A percentile compares a stretch with the other conserved stretches of the same genome.
Evolutionary conservation across 1,284 basidiomycete genomes (phyloP).

Genomic region (Malassezia sympodialis): DNA sequence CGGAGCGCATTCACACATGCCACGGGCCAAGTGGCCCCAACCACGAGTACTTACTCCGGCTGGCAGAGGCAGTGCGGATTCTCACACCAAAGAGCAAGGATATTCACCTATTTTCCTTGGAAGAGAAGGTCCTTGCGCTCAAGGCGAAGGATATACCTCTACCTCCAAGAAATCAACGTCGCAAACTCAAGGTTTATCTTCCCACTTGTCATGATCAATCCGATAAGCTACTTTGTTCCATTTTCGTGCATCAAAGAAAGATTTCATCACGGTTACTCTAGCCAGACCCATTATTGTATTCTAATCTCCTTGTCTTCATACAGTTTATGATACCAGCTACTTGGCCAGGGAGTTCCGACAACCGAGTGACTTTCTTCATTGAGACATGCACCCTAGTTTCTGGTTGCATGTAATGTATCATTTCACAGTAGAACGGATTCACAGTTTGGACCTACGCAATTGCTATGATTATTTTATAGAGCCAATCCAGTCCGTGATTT

Average conservation of each 20-base stretch:
- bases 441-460: not conserved
- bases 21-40: conserved; percentile 73
- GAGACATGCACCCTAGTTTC: not conserved
- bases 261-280: not conserved
- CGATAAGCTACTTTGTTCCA: not conserved
- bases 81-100: conserved; percentile 67
- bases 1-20: conserved; percentile 61
- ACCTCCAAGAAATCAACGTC: not conserved
- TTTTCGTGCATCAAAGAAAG: not conserved
- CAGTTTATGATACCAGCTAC: no score
- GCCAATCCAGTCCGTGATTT: not conserved
- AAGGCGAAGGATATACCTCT: conserved; percentile 10
- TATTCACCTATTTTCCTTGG: conserved; percentile 65
- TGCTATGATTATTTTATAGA: not conserved
- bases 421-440: not conserved
- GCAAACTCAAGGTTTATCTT: not conserved
- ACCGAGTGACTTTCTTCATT: no score
- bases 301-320: no score
- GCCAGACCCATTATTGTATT: not conserved
- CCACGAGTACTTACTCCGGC: conserved; percentile 67
- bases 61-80: conserved; percentile 59
- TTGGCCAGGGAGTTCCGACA: no score
- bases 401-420: not conserved
- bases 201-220: not conserved
- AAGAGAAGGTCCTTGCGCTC: conserved; percentile 50